These are phyloP conservation scores for Citrus mangshanensis DNA, from an alignment of 345 rosid species.

Conservation along the genomic window DNA sequence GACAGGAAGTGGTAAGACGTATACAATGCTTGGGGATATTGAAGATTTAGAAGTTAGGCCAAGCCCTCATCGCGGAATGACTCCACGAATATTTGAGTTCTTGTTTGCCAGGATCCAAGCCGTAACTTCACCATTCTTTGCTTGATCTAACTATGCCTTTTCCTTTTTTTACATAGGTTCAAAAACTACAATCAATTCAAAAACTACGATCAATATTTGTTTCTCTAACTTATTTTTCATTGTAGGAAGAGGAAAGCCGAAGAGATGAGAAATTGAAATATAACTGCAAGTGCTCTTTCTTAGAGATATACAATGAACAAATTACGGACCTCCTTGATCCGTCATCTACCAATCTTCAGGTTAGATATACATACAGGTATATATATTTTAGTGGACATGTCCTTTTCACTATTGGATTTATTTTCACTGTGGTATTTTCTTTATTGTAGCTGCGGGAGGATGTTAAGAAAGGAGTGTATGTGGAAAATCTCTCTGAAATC, in stretches of 20 bases:
- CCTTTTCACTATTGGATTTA: slow-evolving; percentile 6
- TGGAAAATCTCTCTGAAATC: slow-evolving; percentile 90
- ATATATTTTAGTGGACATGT: neutral
- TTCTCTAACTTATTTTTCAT: slow-evolving; percentile 9
- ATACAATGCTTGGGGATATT: slow-evolving; percentile 88
- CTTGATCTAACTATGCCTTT: slow-evolving; percentile 9
- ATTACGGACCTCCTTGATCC: slow-evolving; percentile 97
- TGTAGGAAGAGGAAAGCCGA: slow-evolving; percentile 93
- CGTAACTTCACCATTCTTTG: slow-evolving; percentile 36
- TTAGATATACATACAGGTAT: slow-evolving; percentile 16
- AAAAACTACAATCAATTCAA: neutral
- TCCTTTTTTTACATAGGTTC: neutral
- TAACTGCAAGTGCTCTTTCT: slow-evolving; percentile 93
- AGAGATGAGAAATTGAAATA: slow-evolving; percentile 83
- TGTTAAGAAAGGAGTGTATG: slow-evolving; percentile 74
- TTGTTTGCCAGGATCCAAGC: slow-evolving; percentile 96
- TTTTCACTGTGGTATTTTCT: slow-evolving; percentile 12
- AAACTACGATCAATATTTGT: neutral
- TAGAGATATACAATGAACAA: slow-evolving; percentile 96
- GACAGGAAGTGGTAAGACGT: slow-evolving; percentile 99
- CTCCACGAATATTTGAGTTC: slow-evolving; percentile 93
- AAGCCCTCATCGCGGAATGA: slow-evolving; percentile 86
- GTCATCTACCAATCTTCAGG: slow-evolving; percentile 79
- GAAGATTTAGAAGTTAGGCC: slow-evolving; percentile 79
- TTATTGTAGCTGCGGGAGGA: slow-evolving; percentile 79